A percentile compares a stretch with the other conserved stretches of the same genome.
Evolutionary conservation across 1,139 yeast genomes (phyloP).

Genomic region (Kurtzmaniella quercitrusa): DNA sequence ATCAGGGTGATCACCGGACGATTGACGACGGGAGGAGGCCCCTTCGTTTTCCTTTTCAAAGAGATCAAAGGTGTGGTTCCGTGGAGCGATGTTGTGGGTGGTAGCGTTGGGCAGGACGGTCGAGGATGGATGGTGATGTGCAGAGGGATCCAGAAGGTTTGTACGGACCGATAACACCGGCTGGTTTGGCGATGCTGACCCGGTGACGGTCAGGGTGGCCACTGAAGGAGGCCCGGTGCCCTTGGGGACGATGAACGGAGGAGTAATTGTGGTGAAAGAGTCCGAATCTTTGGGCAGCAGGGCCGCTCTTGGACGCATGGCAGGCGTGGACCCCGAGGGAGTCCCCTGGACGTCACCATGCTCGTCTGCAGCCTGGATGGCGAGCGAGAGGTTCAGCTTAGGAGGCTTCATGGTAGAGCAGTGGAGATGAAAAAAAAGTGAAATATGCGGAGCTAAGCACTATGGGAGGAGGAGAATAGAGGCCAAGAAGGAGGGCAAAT

Average conservation of each 20-base stretch:
- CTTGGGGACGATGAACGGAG: constrained; percentile 1
- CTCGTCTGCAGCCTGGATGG: constrained; percentile 42
- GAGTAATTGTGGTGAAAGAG: not conserved
- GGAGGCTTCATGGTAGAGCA: constrained; percentile 15
- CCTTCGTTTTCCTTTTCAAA: not conserved
- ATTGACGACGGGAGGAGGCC: constrained; percentile 6
- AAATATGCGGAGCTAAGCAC: not conserved
- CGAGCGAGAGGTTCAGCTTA: constrained; percentile 42
- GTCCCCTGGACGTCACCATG: constrained; percentile 4
- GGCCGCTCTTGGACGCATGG: not conserved
- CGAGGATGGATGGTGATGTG: not conserved
- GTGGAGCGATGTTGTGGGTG: not conserved
- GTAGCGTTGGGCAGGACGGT: not conserved
- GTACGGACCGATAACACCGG: constrained; percentile 1
- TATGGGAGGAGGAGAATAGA: not conserved
- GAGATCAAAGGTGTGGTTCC: not conserved
- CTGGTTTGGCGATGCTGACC: constrained; percentile 14
- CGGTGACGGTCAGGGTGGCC: constrained; percentile 4
- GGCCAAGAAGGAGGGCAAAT: not conserved
- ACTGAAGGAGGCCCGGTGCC: constrained; percentile 23
- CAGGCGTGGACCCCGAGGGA: not conserved
- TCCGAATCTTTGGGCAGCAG: constrained; percentile 2
- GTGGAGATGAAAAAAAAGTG: not conserved
- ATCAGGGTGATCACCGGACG: constrained; percentile 2
- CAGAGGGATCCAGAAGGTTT: not conserved